A percentile compares a stretch with the other conserved stretches of the same genome.
Evolutionary conservation across 345 rosid species (phyloP).

Genomic region (Psidium guajava): DNA sequence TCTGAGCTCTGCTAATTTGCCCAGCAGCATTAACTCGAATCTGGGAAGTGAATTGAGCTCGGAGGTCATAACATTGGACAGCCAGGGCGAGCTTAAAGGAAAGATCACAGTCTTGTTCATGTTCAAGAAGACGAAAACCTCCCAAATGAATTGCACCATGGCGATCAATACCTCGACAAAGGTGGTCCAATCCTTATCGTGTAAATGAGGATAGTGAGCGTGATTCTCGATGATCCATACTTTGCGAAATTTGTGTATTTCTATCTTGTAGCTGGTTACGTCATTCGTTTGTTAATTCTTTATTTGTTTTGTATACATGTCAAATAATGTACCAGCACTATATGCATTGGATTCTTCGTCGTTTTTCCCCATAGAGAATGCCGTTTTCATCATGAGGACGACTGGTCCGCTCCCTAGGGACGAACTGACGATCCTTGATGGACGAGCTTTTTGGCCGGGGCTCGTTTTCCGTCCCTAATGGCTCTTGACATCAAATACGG

Average conservation of each 20-base stretch:
- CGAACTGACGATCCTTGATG: background rate
- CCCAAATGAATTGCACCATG: slow-evolving; percentile 8
- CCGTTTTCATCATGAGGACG: background rate
- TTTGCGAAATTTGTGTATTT: background rate
- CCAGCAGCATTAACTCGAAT: background rate
- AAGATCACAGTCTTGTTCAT: background rate
- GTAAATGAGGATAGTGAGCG: background rate
- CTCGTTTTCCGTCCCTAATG: background rate
- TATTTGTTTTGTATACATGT: background rate
- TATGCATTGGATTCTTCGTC: background rate
- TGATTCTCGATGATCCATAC: background rate
- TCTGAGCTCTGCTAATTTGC: background rate
- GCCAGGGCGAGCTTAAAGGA: background rate
- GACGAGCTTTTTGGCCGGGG: background rate
- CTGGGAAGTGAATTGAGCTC: background rate
- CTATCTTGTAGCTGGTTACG: background rate
- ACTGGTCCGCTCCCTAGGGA: background rate
- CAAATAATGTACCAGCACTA: background rate
- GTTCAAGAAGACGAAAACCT: background rate
- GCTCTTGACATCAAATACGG: background rate
- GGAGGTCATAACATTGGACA: background rate
- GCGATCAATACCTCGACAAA: background rate
- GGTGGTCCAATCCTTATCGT: background rate
- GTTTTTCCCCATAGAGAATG: background rate
- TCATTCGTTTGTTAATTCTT: background rate